Percentiles rank a stretch among this genome's conserved stretches.
Evolutionary conservation across 495 filamentous ascomycete species (phyloP).

Genomic region (Staphylotrichum longicolle): DNA sequence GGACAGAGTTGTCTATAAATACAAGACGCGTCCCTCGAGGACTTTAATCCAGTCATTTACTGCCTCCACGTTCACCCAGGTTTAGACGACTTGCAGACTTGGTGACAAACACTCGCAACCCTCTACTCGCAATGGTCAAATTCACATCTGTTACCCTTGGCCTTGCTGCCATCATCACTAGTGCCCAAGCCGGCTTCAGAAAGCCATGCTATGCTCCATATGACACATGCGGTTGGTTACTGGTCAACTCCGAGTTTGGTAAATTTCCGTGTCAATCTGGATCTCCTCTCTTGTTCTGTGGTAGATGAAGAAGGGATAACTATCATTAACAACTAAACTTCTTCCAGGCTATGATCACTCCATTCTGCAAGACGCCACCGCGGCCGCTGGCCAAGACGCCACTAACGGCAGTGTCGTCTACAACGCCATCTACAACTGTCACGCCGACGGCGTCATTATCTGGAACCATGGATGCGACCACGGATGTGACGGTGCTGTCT

Average conservation of each 20-base stretch:
- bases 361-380: conserved; percentile 5
- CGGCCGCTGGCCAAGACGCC: conserved; percentile 9
- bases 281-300: neutral
- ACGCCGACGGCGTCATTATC: conserved; percentile 12
- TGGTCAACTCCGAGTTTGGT: conserved; percentile 6
- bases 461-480: conserved; percentile 14
- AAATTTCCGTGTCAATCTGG: neutral
- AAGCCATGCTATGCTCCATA: conserved; percentile 10
- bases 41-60: neutral
- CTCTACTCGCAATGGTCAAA: conserved; percentile 13
- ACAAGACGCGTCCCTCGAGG: neutral
- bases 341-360: conserved; percentile 5
- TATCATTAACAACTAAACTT: neutral
- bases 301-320: too few species aligned
- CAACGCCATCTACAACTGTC: conserved; percentile 18
- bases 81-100: neutral
- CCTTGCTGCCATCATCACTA: conserved; percentile 18
- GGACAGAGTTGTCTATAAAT: neutral
- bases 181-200: conserved; percentile 6
- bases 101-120: neutral
- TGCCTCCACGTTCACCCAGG: neutral
- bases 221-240: conserved; percentile 17
- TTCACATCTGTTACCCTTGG: conserved; percentile 8
- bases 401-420: conserved; percentile 10
- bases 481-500: conserved; percentile 3